These are phyloP conservation scores for Phragmites australis DNA, from an alignment of 176 grass and related monocot genomes.

Conservation along the genomic window DNA sequence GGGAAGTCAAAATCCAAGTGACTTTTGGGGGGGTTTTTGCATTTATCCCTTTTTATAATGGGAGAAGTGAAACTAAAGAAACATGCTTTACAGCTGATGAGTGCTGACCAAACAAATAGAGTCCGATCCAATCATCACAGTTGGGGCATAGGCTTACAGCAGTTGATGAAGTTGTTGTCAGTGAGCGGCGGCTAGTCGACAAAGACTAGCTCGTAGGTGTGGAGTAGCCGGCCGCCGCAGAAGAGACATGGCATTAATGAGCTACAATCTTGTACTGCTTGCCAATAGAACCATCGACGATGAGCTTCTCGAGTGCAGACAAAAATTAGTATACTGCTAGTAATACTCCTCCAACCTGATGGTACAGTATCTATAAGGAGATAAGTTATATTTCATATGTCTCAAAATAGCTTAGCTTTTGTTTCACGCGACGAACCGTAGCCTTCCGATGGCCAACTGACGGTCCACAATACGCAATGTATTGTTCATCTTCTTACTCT, in stretches of 20 bases:
- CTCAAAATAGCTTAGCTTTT: too few species aligned
- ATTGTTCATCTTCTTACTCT: too few species aligned
- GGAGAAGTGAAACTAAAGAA: not conserved
- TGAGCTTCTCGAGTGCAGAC: not conserved
- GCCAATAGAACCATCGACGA: constrained; percentile 8
- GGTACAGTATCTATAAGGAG: too few species aligned
- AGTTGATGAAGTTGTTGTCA: constrained; percentile 21
- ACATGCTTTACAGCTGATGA: not conserved
- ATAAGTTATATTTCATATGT: too few species aligned
- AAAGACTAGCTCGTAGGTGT: constrained; percentile 31
- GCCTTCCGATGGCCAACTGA: too few species aligned
- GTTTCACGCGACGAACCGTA: too few species aligned
- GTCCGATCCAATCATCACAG: not conserved
- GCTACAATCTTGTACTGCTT: constrained; percentile 41
- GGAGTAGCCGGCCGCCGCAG: constrained; percentile 37
- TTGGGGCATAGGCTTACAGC: not conserved
- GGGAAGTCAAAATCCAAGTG: too few species aligned
- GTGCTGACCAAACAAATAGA: not conserved
- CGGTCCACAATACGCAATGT: too few species aligned
- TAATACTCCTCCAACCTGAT: too few species aligned
- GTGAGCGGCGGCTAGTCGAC: constrained; percentile 2
- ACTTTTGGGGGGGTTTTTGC: too few species aligned
- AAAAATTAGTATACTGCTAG: not conserved
- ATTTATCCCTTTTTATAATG: not conserved
- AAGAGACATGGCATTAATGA: constrained; percentile 49